These are phyloP conservation scores for Aspergillus ibericus DNA, from an alignment of 2,329 filamentous ascomycete species.

Conservation along the genomic window DNA sequence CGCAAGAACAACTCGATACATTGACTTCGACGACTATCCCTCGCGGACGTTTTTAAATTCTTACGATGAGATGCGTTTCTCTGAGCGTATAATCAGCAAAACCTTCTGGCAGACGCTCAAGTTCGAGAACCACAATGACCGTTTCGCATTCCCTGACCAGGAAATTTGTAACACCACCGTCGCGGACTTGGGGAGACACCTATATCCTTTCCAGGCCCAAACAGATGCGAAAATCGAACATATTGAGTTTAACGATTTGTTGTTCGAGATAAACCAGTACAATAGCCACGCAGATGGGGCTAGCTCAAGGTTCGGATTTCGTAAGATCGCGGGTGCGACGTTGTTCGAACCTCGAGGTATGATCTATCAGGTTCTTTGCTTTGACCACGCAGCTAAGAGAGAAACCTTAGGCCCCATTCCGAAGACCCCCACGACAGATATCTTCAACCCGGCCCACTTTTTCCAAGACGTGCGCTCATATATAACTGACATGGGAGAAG, in stretches of 20 bases:
- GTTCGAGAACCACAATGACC: not conserved
- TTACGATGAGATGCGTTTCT: conserved; percentile 8
- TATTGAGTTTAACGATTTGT: not conserved
- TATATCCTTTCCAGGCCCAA: conserved; percentile 10
- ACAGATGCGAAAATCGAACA: conserved; percentile 7
- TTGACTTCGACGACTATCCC: conserved; percentile 3
- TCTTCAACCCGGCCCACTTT: conserved; percentile 21
- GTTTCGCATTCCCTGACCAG: not conserved
- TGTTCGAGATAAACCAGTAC: not conserved
- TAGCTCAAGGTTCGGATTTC: not conserved
- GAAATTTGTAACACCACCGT: conserved; percentile 3
- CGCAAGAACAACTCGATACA: not conserved
- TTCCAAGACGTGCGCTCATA: conserved; percentile 18
- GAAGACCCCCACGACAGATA: too few species aligned
- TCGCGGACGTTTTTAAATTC: not conserved
- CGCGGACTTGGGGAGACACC: conserved; percentile 11
- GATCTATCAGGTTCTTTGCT: not conserved
- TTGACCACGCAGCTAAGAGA: not conserved
- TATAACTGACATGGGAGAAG: conserved; percentile 15
- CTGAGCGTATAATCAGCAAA: conserved; percentile 15
- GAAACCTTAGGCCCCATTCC: not conserved
- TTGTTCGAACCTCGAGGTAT: not conserved
- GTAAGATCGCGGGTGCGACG: too few species aligned
- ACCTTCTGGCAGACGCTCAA: conserved; percentile 18
- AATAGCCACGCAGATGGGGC: not conserved